A percentile compares a stretch with the other conserved stretches of the same genome.
phyloP scores from a whole-genome alignment of 495 filamentous ascomycete species.

The Penicillium malachiteum region DNA sequence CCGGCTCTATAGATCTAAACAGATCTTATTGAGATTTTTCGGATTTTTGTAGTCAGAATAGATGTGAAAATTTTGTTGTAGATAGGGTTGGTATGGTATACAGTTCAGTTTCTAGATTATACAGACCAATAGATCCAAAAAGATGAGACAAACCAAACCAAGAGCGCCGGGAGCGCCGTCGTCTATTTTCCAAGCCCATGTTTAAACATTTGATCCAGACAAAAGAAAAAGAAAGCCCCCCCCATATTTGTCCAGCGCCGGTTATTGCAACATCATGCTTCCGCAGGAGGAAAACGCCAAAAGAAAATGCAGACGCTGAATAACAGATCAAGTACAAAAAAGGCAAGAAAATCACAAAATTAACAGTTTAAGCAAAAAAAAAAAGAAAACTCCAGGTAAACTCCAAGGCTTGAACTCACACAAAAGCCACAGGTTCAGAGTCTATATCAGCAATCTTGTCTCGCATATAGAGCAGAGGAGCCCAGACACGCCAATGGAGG shows the following conservation, averaged over 20 bases:
- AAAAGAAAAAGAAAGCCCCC: neutral
- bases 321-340: conserved; percentile 21
- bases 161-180: neutral
- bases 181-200: neutral
- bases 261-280: neutral
- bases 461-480: conserved; percentile 60
- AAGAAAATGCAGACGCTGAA: conserved; percentile 30
- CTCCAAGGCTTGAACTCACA: conserved; percentile 8
- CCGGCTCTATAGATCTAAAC: too few relatives aligned
- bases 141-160: neutral
- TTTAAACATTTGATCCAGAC: neutral
- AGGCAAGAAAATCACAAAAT: conserved; percentile 4
- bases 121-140: neutral
- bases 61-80: too few relatives aligned
- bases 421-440: neutral
- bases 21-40: too few relatives aligned
- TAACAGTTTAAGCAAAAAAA: neutral
- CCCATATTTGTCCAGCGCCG: conserved; percentile 2
- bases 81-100: too few relatives aligned
- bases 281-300: conserved; percentile 3
- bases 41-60: too few relatives aligned
- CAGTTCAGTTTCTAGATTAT: neutral
- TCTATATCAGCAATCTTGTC: conserved; percentile 32
- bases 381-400: conserved; percentile 4
- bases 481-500: conserved; percentile 88